A percentile compares a stretch with the other conserved stretches of the same genome.
These are phyloP conservation scores for Mesembryanthemum crystallinum DNA, from an alignment of 148 eudicot genomes.

Conservation along the genomic window DNA sequence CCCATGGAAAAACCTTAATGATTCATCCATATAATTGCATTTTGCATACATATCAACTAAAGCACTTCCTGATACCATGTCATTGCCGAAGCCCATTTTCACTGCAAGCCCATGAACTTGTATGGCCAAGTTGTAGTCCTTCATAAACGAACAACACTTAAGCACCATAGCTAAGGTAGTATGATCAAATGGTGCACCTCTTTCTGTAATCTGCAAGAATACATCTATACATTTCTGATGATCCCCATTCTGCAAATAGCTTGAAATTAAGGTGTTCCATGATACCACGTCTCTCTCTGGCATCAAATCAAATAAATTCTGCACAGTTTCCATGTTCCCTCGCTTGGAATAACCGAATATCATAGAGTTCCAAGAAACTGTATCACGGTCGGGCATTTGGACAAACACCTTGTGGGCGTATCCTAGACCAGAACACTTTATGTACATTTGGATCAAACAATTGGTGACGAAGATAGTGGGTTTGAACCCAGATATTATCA, in stretches of 20 bases:
- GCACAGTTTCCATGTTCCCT: constrained; percentile 51
- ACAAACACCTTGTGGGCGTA: constrained; percentile 65
- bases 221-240: constrained; percentile 43
- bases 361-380: constrained; percentile 69
- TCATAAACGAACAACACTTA: constrained; percentile 64
- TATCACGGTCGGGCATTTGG: constrained; percentile 55
- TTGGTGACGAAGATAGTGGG: constrained; percentile 80
- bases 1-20: constrained; percentile 50
- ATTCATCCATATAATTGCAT: constrained; percentile 56
- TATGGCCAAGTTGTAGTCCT: constrained; percentile 42
- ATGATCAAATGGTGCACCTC: constrained; percentile 49
- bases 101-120: constrained; percentile 75
- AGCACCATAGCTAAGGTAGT: constrained; percentile 68
- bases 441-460: constrained; percentile 73
- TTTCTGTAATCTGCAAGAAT: constrained; percentile 48
- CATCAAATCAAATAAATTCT: constrained; percentile 50
- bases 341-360: constrained; percentile 50
- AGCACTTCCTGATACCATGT: constrained; percentile 83
- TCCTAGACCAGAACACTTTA: constrained; percentile 47
- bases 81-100: constrained; percentile 51
- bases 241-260: constrained; percentile 61
- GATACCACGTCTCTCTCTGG: constrained; percentile 72
- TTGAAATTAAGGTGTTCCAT: constrained; percentile 86
- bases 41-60: constrained; percentile 88
- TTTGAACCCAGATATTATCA: constrained; percentile 67